Evolutionary conservation across 2,329 filamentous ascomycete species (phyloP).

Genomic region (Phaeosphaeriaceae sp.): DNA sequence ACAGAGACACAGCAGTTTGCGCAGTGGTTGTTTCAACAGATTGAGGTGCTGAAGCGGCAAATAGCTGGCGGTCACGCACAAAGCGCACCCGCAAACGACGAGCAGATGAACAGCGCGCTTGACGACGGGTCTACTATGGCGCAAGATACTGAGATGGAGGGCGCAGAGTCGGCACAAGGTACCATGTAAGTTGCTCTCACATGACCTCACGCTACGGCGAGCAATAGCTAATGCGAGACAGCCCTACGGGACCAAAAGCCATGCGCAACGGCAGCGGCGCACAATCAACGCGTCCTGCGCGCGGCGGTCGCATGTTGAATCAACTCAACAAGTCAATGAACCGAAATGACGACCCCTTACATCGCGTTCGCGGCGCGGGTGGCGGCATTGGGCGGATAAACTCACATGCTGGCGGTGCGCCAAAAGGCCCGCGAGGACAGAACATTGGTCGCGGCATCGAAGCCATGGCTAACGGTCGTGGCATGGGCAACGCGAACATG

Average conservation of each 20-base stretch:
- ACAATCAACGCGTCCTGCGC: conserved; percentile 46
- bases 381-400: conserved; percentile 82
- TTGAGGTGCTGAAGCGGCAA: conserved; percentile 71
- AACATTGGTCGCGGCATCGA: conserved; percentile 42
- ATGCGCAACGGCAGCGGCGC: conserved; percentile 76
- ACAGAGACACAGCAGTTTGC: conserved; percentile 83
- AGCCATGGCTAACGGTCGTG: conserved; percentile 50
- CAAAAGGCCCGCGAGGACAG: conserved; percentile 71
- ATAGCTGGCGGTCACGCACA: conserved; percentile 56
- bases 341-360: conserved; percentile 75
- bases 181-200: conserved; percentile 49
- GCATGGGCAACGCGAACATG: conserved; percentile 40
- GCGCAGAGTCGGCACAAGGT: conserved; percentile 55
- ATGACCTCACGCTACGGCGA: neutral
- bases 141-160: conserved; percentile 75
- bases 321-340: conserved; percentile 86
- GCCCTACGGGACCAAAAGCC: conserved; percentile 91
- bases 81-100: conserved; percentile 22
- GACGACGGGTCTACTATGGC: conserved; percentile 44
- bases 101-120: conserved; percentile 30
- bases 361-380: conserved; percentile 77
- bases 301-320: conserved; percentile 79
- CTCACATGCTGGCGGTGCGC: conserved; percentile 72
- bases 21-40: conserved; percentile 91
- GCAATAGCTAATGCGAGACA: conserved; percentile 52